phyloP scores from a whole-genome alignment of 495 filamentous ascomycete species.

The Thermothielavioides terrestris region DNA sequence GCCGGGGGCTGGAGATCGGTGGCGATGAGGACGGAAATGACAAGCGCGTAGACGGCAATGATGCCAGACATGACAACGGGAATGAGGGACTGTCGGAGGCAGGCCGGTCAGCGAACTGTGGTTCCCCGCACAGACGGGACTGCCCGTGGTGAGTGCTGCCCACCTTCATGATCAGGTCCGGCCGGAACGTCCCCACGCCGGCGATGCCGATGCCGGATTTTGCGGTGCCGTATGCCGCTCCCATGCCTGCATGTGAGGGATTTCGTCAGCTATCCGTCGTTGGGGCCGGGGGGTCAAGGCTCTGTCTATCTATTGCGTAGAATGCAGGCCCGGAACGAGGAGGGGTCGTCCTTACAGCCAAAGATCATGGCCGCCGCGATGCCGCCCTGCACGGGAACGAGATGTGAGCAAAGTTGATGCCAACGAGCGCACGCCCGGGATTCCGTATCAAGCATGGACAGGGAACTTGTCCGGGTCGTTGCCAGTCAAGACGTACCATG shows the following conservation, averaged over 20 bases:
- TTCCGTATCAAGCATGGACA: not conserved
- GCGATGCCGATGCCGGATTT: conserved; percentile 96
- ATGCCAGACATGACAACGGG: conserved; percentile 99
- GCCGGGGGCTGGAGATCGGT: conserved; percentile 63
- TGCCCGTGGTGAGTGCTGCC: not conserved
- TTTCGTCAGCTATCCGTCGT: conserved; percentile 20
- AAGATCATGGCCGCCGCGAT: conserved; percentile 94
- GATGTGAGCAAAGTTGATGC: conserved; percentile 27
- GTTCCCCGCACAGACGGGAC: too few relatives aligned
- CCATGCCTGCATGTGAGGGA: conserved; percentile 52
- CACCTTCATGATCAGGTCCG: conserved; percentile 98
- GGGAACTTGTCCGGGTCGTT: not conserved
- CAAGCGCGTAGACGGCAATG: conserved; percentile 94
- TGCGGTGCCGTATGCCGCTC: conserved; percentile 94
- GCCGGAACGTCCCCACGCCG: conserved; percentile 83
- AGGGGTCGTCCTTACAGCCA: conserved; percentile 57
- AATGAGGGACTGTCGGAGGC: conserved; percentile 64
- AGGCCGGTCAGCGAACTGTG: not conserved
- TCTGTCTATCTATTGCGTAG: too few relatives aligned
- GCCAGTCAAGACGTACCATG: conserved; percentile 54
- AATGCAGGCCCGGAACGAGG: conserved; percentile 1
- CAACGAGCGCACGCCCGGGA: not conserved
- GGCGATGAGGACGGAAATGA: conserved; percentile 90
- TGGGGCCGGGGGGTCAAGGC: not conserved
- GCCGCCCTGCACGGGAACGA: conserved; percentile 51